phyloP scores from a whole-genome alignment of 495 filamentous ascomycete genomes.

The Cairneyella variabilis region DNA sequence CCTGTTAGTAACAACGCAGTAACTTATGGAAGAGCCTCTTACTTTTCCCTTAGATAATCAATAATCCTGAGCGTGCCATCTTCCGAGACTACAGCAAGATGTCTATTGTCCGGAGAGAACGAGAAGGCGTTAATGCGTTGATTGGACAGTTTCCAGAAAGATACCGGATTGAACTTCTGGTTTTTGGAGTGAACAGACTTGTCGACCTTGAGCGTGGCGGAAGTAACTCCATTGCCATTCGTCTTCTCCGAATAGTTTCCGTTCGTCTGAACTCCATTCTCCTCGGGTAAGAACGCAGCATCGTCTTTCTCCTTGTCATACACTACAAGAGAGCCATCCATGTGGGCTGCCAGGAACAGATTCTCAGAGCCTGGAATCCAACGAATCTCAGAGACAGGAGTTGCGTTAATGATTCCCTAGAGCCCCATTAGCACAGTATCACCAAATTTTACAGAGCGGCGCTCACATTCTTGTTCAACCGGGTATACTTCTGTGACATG shows the following conservation, averaged over 20 bases:
- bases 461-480: constrained; percentile 89
- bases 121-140: constrained; percentile 84
- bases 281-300: constrained; percentile 51
- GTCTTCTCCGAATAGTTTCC: constrained; percentile 27
- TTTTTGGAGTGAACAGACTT: constrained; percentile 91
- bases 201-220: constrained; percentile 53
- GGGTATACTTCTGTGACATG: constrained; percentile 90
- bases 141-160: constrained; percentile 85
- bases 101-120: constrained; percentile 80
- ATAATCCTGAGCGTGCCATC: constrained; percentile 87
- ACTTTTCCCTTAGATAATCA: constrained; percentile 89
- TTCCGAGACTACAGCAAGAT: constrained; percentile 89
- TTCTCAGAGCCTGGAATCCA: constrained; percentile 96
- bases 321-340: constrained; percentile 88
- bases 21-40: constrained; percentile 28
- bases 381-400: constrained; percentile 78
- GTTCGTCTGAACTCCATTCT: constrained; percentile 33
- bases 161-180: constrained; percentile 88
- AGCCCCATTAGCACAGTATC: constrained; percentile 10
- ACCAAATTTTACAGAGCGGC: not conserved
- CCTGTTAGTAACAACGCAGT: constrained; percentile 8
- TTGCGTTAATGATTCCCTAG: constrained; percentile 78
- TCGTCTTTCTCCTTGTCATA: constrained; percentile 99
- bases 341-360: constrained; percentile 87
- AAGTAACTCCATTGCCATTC: constrained; percentile 4